Evolutionary conservation across 371 early-diverging fungal genomes (phyloP).

Genomic region (Actinomucor elegans): DNA sequence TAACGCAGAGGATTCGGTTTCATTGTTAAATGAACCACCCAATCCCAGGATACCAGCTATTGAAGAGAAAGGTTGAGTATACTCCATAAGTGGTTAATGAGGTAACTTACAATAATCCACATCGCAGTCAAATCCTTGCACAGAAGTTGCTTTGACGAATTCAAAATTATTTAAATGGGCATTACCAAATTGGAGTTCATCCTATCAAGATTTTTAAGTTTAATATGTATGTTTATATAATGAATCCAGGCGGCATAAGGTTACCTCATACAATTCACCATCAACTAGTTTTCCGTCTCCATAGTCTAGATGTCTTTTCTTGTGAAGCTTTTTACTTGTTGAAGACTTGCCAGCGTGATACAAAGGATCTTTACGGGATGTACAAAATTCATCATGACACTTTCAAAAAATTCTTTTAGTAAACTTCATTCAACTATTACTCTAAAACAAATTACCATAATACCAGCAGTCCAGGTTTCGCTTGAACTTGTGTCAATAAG

Average conservation of each 20-base stretch:
- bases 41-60: constrained; percentile 1
- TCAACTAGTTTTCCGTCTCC: not conserved
- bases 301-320: not conserved
- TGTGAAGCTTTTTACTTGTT: not conserved
- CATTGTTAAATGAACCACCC: not conserved
- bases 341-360: constrained; percentile 5
- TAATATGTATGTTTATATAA: not conserved
- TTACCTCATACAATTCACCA: not conserved
- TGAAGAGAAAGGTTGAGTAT: too few species aligned
- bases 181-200: not conserved
- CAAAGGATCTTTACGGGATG: not conserved
- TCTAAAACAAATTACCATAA: not conserved
- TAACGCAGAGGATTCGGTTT: not conserved
- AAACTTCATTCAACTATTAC: not conserved
- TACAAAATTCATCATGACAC: constrained; percentile 7
- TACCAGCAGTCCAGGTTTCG: constrained; percentile 7
- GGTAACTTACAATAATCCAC: not conserved
- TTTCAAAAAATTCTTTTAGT: not conserved
- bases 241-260: not conserved
- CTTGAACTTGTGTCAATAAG: not conserved
- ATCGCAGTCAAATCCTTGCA: not conserved
- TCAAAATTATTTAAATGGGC: not conserved
- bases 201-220: not conserved
- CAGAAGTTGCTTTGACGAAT: constrained; percentile 1
- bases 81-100: too few species aligned